Evolutionary conservation across 176 grass and related monocot species (phyloP), one percentile per base, ranked within the genome.

Genomic region (Urochloa ruziziensis): DNA sequence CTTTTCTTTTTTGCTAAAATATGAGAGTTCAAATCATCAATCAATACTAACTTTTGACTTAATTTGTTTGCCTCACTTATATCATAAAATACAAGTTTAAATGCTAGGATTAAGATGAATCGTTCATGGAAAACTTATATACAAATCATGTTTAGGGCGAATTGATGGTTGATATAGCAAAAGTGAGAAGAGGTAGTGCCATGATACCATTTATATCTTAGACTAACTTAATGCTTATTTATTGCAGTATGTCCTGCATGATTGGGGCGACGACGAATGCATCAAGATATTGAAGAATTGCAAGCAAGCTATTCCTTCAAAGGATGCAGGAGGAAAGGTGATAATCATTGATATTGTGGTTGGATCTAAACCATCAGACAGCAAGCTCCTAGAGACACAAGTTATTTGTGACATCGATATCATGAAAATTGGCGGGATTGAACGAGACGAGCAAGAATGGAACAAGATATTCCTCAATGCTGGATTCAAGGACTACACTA

Each of bases 401-500:
- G 53, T 86, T 3, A 5, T 77, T 0, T 82, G 30, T 56, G 88
- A 90, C 46, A 27, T 90, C 4, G 44, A 69, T 43, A 86, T 90
- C 78, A 73, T 82, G 78, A 51, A 83, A 8, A 34, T 80, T 7
- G 83, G 82, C 17, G 83, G 88, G 7, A 39, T 28, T 27, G 67
- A 70, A 70, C n/a, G 67, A 44, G 39, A 46, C 24, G 67, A 70
- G 39, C 67, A 27, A 17, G 39, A 70, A n/a, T 44, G 67, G 67
- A 70, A 44, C 13, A 70, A 46, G n/a, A 43, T 68, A 42, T 68
- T 68, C 65, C 11, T 42, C 4, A 23, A 42, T 42, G 36, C 65
- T 25, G 65, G 65, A 25, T 85, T 84, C 23, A 82, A 62, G 3
- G 70, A 77, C 29, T 82, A 85, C 37, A 90, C 64, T 53, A 89